Base-by-base conservation (phyloP, 192 early-diverging fungal species). In the Spizellomyces sp. region DNA sequence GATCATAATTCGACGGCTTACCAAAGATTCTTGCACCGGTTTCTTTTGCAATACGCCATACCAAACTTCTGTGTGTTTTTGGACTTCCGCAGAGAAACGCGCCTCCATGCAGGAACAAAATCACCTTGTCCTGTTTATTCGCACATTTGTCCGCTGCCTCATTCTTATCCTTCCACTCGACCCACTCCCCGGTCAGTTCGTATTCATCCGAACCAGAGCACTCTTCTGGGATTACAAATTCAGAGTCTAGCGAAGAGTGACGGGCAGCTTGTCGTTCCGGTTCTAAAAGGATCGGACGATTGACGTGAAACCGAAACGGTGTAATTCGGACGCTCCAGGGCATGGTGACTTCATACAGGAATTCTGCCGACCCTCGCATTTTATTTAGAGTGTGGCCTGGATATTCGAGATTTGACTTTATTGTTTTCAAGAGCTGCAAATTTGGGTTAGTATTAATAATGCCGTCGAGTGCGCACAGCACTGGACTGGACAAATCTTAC, bases 81-180 rank as follows among this genome's bases (percentile, higher is more conserved):
- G 69, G 45, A 42, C 48, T 66, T 56, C 80, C 78, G 44, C 66
- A 43, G 43, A 80, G 67, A 55, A 80, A 84, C 12, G 80, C 83
- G 5, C 83, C 83, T 5, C 79, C 79, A 66, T 84, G 79, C 0
- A 80, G 52, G 52, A 66, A 75, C 45, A 77, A 65, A 36, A 81
- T 74, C 41, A 77, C 65, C 58, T 75, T 76, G 46, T 9, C 41
- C 14, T 62, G 19, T 6, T 41, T 15, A n/a, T 65, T 65, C 15
- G 63, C 12, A 5, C 4, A 27, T 48, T 65, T 41, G 15, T 44
- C 15, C 63, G 15, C 22, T 3, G 1, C 2, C 36, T 12, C 36
- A 14, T 27, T n/a, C n/a, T 44, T n/a, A 19, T 65, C 63, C 8
- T 48, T 27, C 43, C 43, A 65, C n/a, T 43, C 45, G 17, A 70